phyloP scores from a whole-genome alignment of 2,329 filamentous ascomycete genomes.

The Cladosporium cucumerinum region DNA sequence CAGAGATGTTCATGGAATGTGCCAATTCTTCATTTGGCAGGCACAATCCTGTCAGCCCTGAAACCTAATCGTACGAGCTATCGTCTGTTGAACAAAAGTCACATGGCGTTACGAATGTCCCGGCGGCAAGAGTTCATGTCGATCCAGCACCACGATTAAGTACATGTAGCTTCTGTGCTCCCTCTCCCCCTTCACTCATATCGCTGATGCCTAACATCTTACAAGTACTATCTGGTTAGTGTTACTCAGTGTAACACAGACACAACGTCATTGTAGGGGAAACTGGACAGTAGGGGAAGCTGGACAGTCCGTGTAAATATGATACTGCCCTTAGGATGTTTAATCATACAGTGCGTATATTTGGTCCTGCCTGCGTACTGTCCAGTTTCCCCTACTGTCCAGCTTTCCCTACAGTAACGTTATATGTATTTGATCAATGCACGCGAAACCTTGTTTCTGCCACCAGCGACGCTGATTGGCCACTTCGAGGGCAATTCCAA shows the following conservation, averaged over 20 bases:
- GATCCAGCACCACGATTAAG: not conserved
- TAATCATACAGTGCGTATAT: no score
- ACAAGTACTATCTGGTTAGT: not conserved
- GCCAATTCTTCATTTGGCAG: not conserved
- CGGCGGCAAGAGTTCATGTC: not conserved
- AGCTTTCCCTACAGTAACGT: no score
- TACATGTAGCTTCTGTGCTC: not conserved
- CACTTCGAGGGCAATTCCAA: constrained; percentile 6
- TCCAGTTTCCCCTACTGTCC: no score
- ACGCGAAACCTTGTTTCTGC: not conserved
- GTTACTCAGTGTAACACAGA: no score
- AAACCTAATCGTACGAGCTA: not conserved
- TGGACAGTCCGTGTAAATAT: no score
- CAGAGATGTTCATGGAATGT: not conserved
- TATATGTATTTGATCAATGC: not conserved
- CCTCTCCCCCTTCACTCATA: not conserved
- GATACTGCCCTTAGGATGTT: no score
- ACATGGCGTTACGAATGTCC: not conserved
- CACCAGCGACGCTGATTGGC: not conserved
- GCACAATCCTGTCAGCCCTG: not conserved
- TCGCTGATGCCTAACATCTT: not conserved
- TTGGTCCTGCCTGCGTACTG: no score
- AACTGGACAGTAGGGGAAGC: no score
- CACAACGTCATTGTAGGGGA: no score
- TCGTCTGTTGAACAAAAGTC: not conserved